Evolutionary conservation across 495 filamentous ascomycete species (phyloP), one percentile per base, ranked within the genome.

Genomic region (Penicillium lagena): DNA sequence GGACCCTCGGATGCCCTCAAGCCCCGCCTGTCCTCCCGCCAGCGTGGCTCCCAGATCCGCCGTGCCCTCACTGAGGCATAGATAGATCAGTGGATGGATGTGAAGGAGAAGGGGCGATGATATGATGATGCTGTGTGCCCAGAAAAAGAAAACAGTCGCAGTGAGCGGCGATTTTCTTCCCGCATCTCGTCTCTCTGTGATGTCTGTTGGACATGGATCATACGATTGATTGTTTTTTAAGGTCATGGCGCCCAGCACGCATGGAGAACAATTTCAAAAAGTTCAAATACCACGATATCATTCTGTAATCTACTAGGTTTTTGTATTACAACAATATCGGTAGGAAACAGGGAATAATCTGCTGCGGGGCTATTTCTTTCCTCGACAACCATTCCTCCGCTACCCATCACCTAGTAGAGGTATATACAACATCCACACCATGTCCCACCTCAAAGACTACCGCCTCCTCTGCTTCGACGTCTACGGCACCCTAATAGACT

Each of bases 401-500:
- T 17, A 17, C 15, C 1, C 22, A 22, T 22, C 22, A 4, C 2
- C 22, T 22, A 22, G 22, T 0, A 22, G 2, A 22, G 22, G 22
- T 22, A 22, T 4, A 22, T 0, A 22, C 22, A 2, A 22, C 22
- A 22, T 4, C 15, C 15, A 4, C 40, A 55, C 27, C 22, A 70
- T 68, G 64, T 49, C 62, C 12, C 40, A 39, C 14, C 62, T 78
- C 13, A 60, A 59, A 12, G 45, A 64, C 47, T 78, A 66, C 60
- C 61, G 55, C 5, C 57, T 81, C 43, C 78, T 89, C 29, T 70
- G 67, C 56, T 93, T 94, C 68, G 87, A 94, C 61, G 79, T 86
- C 71, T 91, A 87, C 61, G 85, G 87, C 59, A 94, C 88, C 0
- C 75, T 90, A 17, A 80, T 91, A 39, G 85, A 90, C 71, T 87